Base-by-base conservation (phyloP, 140 eudicot species). In the Anethum foeniculum region DNA sequence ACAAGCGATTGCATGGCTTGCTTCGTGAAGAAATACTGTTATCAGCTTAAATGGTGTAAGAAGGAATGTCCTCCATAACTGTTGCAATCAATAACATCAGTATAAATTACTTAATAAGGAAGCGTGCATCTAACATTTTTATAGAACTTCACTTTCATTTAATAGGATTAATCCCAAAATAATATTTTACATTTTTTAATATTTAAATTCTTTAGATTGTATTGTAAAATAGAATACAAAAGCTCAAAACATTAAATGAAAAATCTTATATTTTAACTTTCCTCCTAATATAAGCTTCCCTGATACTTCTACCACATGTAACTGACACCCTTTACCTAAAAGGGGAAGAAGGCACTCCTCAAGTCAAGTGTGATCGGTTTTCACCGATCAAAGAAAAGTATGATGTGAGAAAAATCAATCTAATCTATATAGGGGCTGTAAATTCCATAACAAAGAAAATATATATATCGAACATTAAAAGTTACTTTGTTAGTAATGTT, bases 21-120 rank as follows among this genome's bases (percentile, higher is more conserved):
- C 97, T 89, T 95, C 99, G 76, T 95, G 99, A 87, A 95, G 97
- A 87, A 92, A 95, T 43, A 95, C 99, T 16, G 99, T 95, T 77
- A 95, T 92, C 84, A 95, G 97, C 93, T 95, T 95, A 69, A 95
- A 95, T 15, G 99, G 97, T 49, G 99, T 95, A 68, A 95, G 90
- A 75, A 95, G 77, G 81, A 92, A 90, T 52, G 98, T 94, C 85
- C 97, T 87, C 98, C 98, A 94, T 80, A 94, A 80, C 98, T 93
- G 94, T 83, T 65, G 36, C 48, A 44, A 84, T 80, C 76, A 81
- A 75, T 46, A 68, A 78, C 32, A 82, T n/a, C 39, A 43, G 6
- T 71, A 77, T 49, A 36, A 38, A 34, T 56, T 56, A 54, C 27
- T 19, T 54, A 19, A 23, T 25, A n/a, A 25, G 15, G 30, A 60